These are phyloP conservation scores for Pelargonium fulgidum DNA, from an alignment of 441 rosid genomes.

Conservation along the genomic window DNA sequence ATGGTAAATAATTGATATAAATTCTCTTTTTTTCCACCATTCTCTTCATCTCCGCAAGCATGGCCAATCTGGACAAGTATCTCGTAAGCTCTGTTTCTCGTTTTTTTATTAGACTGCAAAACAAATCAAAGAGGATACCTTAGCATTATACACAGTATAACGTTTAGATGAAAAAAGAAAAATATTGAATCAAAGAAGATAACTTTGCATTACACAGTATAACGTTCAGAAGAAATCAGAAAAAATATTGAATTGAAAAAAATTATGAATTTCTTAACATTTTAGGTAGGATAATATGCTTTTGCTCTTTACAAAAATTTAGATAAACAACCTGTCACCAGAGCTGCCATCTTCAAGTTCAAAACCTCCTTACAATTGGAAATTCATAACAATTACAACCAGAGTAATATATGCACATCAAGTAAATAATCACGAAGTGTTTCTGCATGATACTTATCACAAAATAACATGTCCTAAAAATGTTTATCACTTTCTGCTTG, in stretches of 20 bases:
- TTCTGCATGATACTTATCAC: too few relatives aligned
- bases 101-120: conserved; percentile 72
- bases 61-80: conserved; percentile 89
- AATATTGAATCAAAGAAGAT: too few relatives aligned
- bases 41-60: conserved; percentile 81
- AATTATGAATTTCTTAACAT: too few relatives aligned
- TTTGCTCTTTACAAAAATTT: too few relatives aligned
- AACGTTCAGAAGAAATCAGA: too few relatives aligned
- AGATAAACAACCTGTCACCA: neutral
- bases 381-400: neutral
- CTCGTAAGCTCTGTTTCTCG: conserved; percentile 91
- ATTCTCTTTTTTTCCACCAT: conserved; percentile 69
- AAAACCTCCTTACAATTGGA: neutral
- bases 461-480: too few relatives aligned
- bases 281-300: too few relatives aligned
- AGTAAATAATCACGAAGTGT: too few relatives aligned
- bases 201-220: too few relatives aligned
- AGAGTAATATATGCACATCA: neutral
- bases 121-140: conserved; percentile 10
- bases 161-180: neutral
- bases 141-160: neutral
- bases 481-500: too few relatives aligned
- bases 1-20: conserved; percentile 66
- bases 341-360: neutral
- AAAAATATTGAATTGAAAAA: neutral